Evolutionary conservation across 805 yeast species (phyloP).

Genomic region (Torulaspora gathmanii): DNA sequence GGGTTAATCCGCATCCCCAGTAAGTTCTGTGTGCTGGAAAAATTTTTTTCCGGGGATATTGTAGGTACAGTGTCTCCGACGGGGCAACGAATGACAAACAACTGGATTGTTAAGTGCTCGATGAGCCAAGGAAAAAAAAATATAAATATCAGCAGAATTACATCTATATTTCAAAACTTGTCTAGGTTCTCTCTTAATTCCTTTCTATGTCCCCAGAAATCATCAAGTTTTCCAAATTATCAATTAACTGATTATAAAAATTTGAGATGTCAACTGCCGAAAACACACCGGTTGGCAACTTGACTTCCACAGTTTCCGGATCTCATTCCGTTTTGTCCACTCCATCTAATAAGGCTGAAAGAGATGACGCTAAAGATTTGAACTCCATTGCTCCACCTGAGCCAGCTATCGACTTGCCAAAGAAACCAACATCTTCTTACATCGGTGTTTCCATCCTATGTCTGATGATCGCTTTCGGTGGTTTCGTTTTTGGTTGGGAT

Average conservation of each 20-base stretch:
- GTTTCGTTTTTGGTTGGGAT: slow-evolving; percentile 70
- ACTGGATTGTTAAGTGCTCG: background rate
- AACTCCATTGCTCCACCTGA: slow-evolving; percentile 5
- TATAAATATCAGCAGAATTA: slow-evolving; percentile 10
- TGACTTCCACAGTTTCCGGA: slow-evolving; percentile 17
- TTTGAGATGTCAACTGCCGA: slow-evolving; percentile 11
- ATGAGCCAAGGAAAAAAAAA: background rate
- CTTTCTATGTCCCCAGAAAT: slow-evolving; percentile 4
- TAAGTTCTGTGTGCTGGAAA: slow-evolving; percentile 1
- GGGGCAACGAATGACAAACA: background rate
- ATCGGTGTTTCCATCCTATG: slow-evolving; percentile 37
- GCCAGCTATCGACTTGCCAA: slow-evolving; percentile 24
- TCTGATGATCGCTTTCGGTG: slow-evolving; percentile 31
- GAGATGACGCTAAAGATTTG: slow-evolving; percentile 25
- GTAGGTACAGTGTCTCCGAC: background rate
- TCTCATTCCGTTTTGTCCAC: slow-evolving; percentile 27
- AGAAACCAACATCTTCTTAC: slow-evolving; percentile 31
- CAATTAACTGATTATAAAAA: slow-evolving; percentile 5
- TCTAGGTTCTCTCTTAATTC: background rate
- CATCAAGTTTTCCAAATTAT: slow-evolving; percentile 2
- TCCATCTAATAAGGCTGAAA: slow-evolving; percentile 32
- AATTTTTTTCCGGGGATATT: background rate
- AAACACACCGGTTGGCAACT: slow-evolving; percentile 13
- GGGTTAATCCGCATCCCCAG: slow-evolving; percentile 4
- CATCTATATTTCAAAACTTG: background rate